Evolutionary conservation across 495 filamentous ascomycete genomes (phyloP), one percentile per base, ranked within the genome.

Genomic region (Elaphomyces granulatus): DNA sequence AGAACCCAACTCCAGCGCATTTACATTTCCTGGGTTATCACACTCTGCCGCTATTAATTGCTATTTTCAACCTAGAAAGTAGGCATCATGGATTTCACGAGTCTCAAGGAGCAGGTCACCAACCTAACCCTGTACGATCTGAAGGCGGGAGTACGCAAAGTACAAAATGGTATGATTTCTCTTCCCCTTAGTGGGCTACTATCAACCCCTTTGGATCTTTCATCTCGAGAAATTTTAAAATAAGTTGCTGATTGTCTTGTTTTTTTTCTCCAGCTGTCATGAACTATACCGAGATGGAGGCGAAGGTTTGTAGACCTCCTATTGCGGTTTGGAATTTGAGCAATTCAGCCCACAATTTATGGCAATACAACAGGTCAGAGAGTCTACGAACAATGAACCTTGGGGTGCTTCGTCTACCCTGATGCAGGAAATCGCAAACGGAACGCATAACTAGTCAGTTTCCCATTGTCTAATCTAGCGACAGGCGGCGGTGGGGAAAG

Each of bases 201-300:
- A n/a, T n/a, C n/a, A n/a, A n/a, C n/a, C n/a, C 16, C 35, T 19
- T 3, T n/a, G n/a, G n/a, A n/a, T n/a, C n/a, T 19, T 12, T n/a
- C n/a, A n/a, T n/a, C n/a, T n/a, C n/a, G n/a, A n/a, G n/a, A n/a
- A n/a, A n/a, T n/a, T n/a, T n/a, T n/a, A n/a, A n/a, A n/a, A n/a
- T n/a, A n/a, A n/a, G n/a, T n/a, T n/a, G n/a, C n/a, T n/a, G n/a
- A n/a, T n/a, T n/a, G n/a, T n/a, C n/a, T n/a, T n/a, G n/a, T n/a
- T n/a, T n/a, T n/a, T n/a, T n/a, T n/a, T 21, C 18, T 42, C 15
- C 19, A 95, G 88, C 87, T 46, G 88, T 98, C 31, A 95, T 95
- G 90, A 98, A 96, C 61, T 95, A 88, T 60, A 98, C 90, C n/a
- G 90, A 96, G 57, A 96, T 95, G 88, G 90, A 99, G 64, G 68